These are phyloP conservation scores for Phaeolepiota aurea DNA, from an alignment of 768 basidiomycete genomes.

Conservation along the genomic window DNA sequence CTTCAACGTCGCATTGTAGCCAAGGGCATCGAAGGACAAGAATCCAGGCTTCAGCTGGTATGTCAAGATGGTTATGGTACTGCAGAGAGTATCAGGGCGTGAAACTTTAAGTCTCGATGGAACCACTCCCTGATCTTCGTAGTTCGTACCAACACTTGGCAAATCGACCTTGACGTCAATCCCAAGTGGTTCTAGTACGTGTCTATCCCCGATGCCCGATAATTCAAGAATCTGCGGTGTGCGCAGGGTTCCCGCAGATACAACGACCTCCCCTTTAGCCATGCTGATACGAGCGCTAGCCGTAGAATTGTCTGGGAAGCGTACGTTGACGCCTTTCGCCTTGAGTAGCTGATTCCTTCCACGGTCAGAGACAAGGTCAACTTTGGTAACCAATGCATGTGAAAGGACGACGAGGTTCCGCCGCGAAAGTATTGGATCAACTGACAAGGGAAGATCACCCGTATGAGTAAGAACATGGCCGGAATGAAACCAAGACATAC, in stretches of 20 bases:
- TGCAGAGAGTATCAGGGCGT: slow-evolving; percentile 4
- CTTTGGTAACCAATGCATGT: slow-evolving; percentile 14
- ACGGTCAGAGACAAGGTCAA: slow-evolving; percentile 7
- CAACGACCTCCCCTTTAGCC: slow-evolving; percentile 16
- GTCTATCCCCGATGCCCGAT: slow-evolving; percentile 10
- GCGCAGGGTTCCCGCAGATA: slow-evolving; percentile 20
- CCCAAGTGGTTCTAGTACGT: slow-evolving; percentile 5
- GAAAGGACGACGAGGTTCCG: slow-evolving; percentile 16
- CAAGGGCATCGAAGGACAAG: slow-evolving; percentile 21
- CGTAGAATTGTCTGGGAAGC: slow-evolving; percentile 16
- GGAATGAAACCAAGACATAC: slow-evolving; percentile 8
- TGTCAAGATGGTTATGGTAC: slow-evolving; percentile 19
- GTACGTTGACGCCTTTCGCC: slow-evolving; percentile 15
- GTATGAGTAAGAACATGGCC: background rate
- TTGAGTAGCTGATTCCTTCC: slow-evolving; percentile 1
- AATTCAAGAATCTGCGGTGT: slow-evolving; percentile 11
- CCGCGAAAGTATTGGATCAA: slow-evolving; percentile 16
- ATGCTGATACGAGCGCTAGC: slow-evolving; percentile 8
- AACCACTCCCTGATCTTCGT: slow-evolving; percentile 23
- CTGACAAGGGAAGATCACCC: slow-evolving; percentile 7
- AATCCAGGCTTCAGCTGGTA: slow-evolving; percentile 19
- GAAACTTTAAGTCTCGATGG: background rate
- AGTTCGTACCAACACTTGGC: slow-evolving; percentile 18
- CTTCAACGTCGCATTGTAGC: slow-evolving; percentile 17
- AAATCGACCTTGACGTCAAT: slow-evolving; percentile 9